phyloP scores from a whole-genome alignment of 176 grass and related monocot genomes.

The Triticum aestivum region IWGSC_CS_RefSeq_v2.1 NC_057798.1:244713979-244714478 shows the following conservation, averaged over 20 bases:
- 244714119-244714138: not conserved
- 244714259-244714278: conserved; percentile 17
- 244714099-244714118: not conserved
- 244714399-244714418: not conserved
- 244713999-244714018: not conserved
- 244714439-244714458: conserved; percentile 7
- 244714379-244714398: not conserved
- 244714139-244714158: conserved; percentile 5
- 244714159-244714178: conserved; percentile 9
- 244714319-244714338: not conserved
- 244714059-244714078: not conserved
- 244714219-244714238: not conserved
- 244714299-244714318: not conserved
- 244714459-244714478: not conserved
- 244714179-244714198: not conserved
- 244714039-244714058: not conserved
- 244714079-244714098: not conserved
- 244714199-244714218: not conserved
- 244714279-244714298: not conserved
- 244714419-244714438: not conserved
- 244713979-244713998: not conserved
- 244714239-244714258: not conserved
- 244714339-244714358: not conserved
- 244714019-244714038: not conserved
- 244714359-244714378: not conserved